phyloP scores from a whole-genome alignment of 305 asterid species.

The Fraxinus albicans region DNA sequence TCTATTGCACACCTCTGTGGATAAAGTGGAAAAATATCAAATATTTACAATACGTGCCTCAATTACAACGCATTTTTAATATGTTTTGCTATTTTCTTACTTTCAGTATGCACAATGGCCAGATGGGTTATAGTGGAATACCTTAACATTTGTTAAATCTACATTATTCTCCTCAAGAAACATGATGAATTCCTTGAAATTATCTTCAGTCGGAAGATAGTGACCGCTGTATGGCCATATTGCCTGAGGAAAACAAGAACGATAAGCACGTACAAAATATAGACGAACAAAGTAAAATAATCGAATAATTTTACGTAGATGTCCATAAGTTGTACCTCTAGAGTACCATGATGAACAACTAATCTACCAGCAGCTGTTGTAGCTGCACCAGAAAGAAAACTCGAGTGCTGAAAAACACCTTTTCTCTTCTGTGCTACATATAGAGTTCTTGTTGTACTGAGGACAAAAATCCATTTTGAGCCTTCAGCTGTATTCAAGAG shows the following conservation, averaged over 20 bases:
- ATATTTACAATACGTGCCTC: neutral
- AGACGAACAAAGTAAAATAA: neutral
- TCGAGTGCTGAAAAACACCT: conserved; percentile 68
- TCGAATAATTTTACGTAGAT: neutral
- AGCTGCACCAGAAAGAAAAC: conserved; percentile 65
- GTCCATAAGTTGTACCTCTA: conserved; percentile 40
- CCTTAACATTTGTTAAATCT: conserved; percentile 47
- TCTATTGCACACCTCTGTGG: conserved; percentile 41
- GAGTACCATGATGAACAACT: conserved; percentile 51
- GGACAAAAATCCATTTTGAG: conserved; percentile 72
- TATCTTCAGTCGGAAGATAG: conserved; percentile 55
- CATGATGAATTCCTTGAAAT: conserved; percentile 41
- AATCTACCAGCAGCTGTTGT: conserved; percentile 68
- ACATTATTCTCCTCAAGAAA: conserved; percentile 51
- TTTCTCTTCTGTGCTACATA: conserved; percentile 60
- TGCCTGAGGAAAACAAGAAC: conserved; percentile 21
- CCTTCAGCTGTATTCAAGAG: conserved; percentile 45
- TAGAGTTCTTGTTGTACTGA: conserved; percentile 52
- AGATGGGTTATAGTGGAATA: neutral
- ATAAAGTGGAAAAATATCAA: neutral
- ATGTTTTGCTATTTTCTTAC: neutral
- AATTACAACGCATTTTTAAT: neutral
- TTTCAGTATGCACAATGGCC: neutral
- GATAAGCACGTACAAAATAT: neutral
- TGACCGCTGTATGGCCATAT: conserved; percentile 64